Evolutionary conservation across 495 filamentous ascomycete species (phyloP), one percentile per base, ranked within the genome.

Genomic region (Penicillium turbatum): DNA sequence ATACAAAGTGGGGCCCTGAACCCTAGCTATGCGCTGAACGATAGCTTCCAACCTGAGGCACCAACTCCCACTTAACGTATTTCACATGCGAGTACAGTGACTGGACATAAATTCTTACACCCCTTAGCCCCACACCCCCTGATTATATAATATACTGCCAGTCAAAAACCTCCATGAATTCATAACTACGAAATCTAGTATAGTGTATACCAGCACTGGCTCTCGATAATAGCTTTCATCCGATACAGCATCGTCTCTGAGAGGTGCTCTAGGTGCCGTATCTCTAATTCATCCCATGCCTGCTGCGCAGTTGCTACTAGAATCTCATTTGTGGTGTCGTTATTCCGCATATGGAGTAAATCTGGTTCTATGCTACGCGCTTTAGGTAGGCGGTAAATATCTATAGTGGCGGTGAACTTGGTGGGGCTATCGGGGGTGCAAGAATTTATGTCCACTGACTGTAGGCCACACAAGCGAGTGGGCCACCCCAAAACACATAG

Each of bases 281-380:
- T 3, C 10, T 19, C n/a, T 19, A 47, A 13, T 31, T 39, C 2
- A 8, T 48, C 34, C 16, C 13, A 46, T 46, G 43, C 35, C 13
- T 32, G 4, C 27, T 56, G 49, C 12, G 44, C 48, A 6, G 48
- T 50, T 8, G 30, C 57, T 10, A 49, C 48, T 13, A 55, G 19
- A 12, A 46, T 36, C 0, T 2, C 47, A 26, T 40, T 37, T 12
- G 53, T 55, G 1, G n/a, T 17, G 2, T 60, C 43, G 13, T 60
- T 60, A 45, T 53, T 56, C 0, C 21, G 6, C 36, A 52, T 55
- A 51, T 52, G 0, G 2, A 48, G 34, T 12, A 60, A 19, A 26
- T 49, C 32, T 21, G 53, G 57, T 8, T n/a, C n/a, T n/a, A n/a
- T n/a, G n/a, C n/a, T n/a, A n/a, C n/a, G n/a, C n/a, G n/a, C n/a